Evolutionary conservation across 768 basidiomycete genomes (phyloP), one percentile per base, ranked within the genome.

Genomic region (Mycena filopes): DNA sequence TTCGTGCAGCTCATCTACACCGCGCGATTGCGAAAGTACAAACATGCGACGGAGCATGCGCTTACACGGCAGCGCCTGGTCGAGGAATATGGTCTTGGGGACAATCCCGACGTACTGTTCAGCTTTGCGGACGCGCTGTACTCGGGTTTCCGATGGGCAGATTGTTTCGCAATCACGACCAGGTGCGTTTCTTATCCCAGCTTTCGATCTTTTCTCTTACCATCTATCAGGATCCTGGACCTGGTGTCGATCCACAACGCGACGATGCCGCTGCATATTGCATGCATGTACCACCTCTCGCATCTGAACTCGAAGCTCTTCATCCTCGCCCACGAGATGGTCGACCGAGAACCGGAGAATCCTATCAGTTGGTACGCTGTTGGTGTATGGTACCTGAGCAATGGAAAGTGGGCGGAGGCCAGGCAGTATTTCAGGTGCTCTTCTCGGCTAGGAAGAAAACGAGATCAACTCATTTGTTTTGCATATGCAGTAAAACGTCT

Each of bases 331-430:
- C 98, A 99, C 72, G 94, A 98, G 73, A 87, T 99, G 75, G 96
- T 98, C 20, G 94, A 98, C 58, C 88, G 88, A 49, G 96, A 98
- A 74, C 96, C 98, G 0, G 94, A 96, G 73, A 91, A 93, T 45
- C 90, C 95, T 0, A 87, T 94, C 56, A 96, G 94, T 70, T 99
- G 98, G 98, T 99, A 99, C 77, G 95, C 98, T 5, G 98, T 99
- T 25, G 98, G 96, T 0, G 89, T 98, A 23, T 99, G 96, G 93
- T 99, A 99, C 78, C 86, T 97, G 60, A 87, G 90, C 33, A 88
- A 89, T 29, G 86, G 87, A 54, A 94, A 96, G 72, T 99, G 93
- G 92, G 81, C 89, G 13, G 94, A 97, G 71, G 95, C 96, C 3
- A 82, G 97, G 70, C 90, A 96, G 68, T 99, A 96, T 74, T 97